These are phyloP conservation scores for Solidago caesia DNA, from an alignment of 129 eudicot genomes.

Conservation along the genomic window DNA sequence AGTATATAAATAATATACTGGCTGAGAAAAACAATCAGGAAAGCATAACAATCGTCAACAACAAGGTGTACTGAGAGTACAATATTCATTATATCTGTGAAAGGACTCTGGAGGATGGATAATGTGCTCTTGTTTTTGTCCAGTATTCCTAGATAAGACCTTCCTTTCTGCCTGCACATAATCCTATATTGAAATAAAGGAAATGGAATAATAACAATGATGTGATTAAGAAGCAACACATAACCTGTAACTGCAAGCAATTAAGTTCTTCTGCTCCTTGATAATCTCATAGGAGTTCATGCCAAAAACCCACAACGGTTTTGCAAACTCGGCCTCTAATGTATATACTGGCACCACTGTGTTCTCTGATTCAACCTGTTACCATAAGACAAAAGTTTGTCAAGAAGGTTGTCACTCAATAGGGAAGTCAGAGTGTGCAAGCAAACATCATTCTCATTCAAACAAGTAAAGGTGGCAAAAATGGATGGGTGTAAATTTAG, in stretches of 20 bases:
- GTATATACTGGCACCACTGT: constrained; percentile 61
- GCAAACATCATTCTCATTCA: not conserved
- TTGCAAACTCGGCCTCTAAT: constrained; percentile 82
- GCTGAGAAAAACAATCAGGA: constrained; percentile 1
- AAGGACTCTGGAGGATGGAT: constrained; percentile 65
- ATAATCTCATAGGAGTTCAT: constrained; percentile 81
- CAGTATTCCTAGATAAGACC: constrained; percentile 72
- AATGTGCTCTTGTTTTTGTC: constrained; percentile 52
- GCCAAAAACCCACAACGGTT: constrained; percentile 94
- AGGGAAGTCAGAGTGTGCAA: not conserved
- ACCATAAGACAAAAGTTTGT: constrained; percentile 4
- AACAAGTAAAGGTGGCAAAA: not conserved
- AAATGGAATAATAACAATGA: not conserved
- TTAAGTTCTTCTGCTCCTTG: constrained; percentile 50
- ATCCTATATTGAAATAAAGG: not conserved
- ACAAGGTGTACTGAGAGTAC: constrained; percentile 41
- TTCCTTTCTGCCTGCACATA: constrained; percentile 76
- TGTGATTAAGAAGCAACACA: constrained; percentile 12
- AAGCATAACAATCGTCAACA: not conserved
- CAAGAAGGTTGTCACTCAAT: not conserved
- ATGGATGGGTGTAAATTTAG: too few relatives aligned
- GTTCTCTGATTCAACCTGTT: constrained; percentile 76
- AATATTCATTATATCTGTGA: constrained; percentile 75
- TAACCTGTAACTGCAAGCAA: constrained; percentile 93
- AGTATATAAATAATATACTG: not conserved